These are phyloP conservation scores for Agrocybe pediades DNA, from an alignment of 768 basidiomycete genomes.

Conservation along the genomic window DNA sequence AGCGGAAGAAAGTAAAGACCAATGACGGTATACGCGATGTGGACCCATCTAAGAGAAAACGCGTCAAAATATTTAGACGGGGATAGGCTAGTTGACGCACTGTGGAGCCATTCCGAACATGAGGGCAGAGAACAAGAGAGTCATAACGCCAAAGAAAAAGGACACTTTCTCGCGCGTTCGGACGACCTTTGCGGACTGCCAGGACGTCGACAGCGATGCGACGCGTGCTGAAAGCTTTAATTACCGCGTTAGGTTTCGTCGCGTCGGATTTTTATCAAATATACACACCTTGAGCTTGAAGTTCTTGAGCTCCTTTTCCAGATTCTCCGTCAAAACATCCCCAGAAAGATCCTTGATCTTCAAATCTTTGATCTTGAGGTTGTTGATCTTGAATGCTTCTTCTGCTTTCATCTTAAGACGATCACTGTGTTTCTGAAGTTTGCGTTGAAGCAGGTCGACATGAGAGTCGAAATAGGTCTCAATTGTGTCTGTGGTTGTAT, in stretches of 20 bases:
- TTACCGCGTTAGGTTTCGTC: neutral
- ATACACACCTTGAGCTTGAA: conserved; percentile 78
- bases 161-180: conserved; percentile 83
- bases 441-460: conserved; percentile 79
- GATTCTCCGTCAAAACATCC: conserved; percentile 70
- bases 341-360: conserved; percentile 65
- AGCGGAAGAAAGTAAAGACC: conserved; percentile 78
- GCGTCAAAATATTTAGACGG: neutral
- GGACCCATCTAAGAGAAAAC: conserved; percentile 69
- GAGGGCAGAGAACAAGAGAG: conserved; percentile 79
- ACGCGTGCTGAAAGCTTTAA: conserved; percentile 78
- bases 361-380: conserved; percentile 60
- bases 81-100: conserved; percentile 44
- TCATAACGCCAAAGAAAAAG: conserved; percentile 95
- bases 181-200: conserved; percentile 92
- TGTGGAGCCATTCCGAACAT: conserved; percentile 88
- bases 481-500: conserved; percentile 68
- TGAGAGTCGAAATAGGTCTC: conserved; percentile 96
- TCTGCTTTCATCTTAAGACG: conserved; percentile 81
- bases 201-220: conserved; percentile 73
- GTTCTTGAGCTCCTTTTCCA: conserved; percentile 84
- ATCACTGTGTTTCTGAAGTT: conserved; percentile 85
- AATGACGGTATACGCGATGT: conserved; percentile 83
- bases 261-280: conserved; percentile 9
- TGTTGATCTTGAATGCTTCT: conserved; percentile 72